Percentiles rank a stretch among this genome's conserved stretches.
Evolutionary conservation across 768 basidiomycete genomes (phyloP).

Genomic region (Termitomyces sp.): DNA sequence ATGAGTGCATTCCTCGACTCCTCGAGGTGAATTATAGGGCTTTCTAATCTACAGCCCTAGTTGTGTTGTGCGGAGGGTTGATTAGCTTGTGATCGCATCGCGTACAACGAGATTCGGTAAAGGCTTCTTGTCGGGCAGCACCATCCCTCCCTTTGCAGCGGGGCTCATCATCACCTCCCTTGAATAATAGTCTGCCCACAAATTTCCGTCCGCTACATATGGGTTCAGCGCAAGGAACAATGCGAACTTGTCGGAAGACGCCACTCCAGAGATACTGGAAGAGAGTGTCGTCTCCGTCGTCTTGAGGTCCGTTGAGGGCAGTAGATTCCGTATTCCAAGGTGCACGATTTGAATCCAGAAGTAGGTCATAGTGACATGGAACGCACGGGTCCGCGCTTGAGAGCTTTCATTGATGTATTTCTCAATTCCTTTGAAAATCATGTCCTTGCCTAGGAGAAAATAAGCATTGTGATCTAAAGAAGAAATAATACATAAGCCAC

Average conservation of each 20-base stretch:
- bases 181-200: conserved; percentile 41
- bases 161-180: conserved; percentile 39
- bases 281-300: not conserved
- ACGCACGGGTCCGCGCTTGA: conserved; percentile 30
- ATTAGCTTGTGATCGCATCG: conserved; percentile 21
- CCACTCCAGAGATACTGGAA: conserved; percentile 1
- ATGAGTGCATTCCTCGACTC: too few species aligned
- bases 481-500: conserved; percentile 13
- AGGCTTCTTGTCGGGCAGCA: conserved; percentile 38
- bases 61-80: not conserved
- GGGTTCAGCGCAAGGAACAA: conserved; percentile 36
- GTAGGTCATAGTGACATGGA: conserved; percentile 44
- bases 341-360: conserved; percentile 48
- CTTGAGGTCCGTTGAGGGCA: conserved; percentile 8
- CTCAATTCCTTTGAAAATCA: conserved; percentile 37
- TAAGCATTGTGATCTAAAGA: not conserved
- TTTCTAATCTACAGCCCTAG: not conserved
- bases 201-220: conserved; percentile 32
- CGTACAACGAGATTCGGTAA: conserved; percentile 34
- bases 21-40: too few species aligned
- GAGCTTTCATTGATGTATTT: conserved; percentile 30
- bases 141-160: conserved; percentile 33
- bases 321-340: conserved; percentile 35
- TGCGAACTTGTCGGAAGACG: conserved; percentile 24
- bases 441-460: conserved; percentile 31